Base-by-base conservation (phyloP, 176 grass and related monocot genomes). In the Puccinellia tenuiflora region DNA sequence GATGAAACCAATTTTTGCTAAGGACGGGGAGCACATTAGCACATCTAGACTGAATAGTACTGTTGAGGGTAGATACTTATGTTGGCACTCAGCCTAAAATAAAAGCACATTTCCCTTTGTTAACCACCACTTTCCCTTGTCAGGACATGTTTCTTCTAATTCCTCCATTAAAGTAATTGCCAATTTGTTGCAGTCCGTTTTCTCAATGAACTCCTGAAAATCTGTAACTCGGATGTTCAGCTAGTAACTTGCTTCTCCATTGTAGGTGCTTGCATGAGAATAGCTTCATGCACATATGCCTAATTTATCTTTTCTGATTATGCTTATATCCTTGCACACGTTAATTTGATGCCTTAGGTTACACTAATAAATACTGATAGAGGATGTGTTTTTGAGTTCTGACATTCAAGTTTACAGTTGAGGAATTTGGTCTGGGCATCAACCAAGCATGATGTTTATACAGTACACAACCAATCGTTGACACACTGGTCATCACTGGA, bases 361-460 rank as follows among this genome's bases (percentile, higher is more conserved):
- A 12, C 38, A 82, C 37, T 46, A 60, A 73, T 59, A 24, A 73
- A 26, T 47, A 73, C 31, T 34, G 61, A 68, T 80, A 20, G 14
- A 81, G 20, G 30, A 75, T 75, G 40, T 75, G 48, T 52, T 61
- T 82, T 21, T 56, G 35, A 73, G 26, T 84, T 76, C 31, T 85
- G 48, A 68, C 60, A 55, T 54, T 85, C 17, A 55, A 68, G 34
- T 87, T 45, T 79, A 48, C 89, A 96, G 96, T 71, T 99, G 73
- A 92, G 96, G 85, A 96, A 99, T 79, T 81, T 99, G 68, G 68
- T 99, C 59, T 99, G 93, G 96, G 93, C 93, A 37, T 92, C 93
- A 64, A 92, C 91, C 25, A 99, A 99, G 81, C 96, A 99, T 92
- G 96, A 99, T 67, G 93, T 96, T 80, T 99, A 99, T 75, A 92